Percentiles rank a stretch among this genome's conserved stretches.
These are phyloP conservation scores for Populus hybrid DNA, from an alignment of 441 rosid species.

Conservation along the genomic window DNA sequence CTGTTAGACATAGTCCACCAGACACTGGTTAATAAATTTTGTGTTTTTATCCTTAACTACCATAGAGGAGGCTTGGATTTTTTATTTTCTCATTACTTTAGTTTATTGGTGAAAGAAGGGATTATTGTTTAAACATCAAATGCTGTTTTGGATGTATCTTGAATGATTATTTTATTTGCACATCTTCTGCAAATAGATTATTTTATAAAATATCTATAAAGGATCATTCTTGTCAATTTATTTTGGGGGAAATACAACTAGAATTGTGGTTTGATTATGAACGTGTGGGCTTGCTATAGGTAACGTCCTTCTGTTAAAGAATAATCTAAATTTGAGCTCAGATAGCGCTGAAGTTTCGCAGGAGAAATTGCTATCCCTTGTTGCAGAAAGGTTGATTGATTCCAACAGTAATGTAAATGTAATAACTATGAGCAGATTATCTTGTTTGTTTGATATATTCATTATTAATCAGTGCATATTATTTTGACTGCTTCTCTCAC, in stretches of 20 bases:
- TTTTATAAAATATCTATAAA: background rate
- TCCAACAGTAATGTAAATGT: conserved; percentile 93
- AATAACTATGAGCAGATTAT: conserved; percentile 23
- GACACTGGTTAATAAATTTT: background rate
- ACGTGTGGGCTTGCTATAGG: conserved; percentile 47
- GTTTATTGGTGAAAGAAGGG: background rate
- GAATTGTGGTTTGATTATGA: conserved; percentile 17
- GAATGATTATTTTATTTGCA: background rate
- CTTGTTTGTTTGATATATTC: conserved; percentile 9
- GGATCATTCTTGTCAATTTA: background rate
- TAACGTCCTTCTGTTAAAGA: conserved; percentile 81
- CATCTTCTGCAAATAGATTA: background rate
- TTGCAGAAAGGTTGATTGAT: conserved; percentile 86
- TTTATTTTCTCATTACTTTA: background rate
- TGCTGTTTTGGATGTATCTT: background rate
- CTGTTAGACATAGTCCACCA: background rate
- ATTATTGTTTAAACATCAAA: background rate
- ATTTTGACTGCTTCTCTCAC: conserved; percentile 15
- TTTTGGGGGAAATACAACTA: background rate
- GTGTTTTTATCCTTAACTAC: background rate
- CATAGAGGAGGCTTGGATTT: background rate
- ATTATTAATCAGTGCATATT: conserved; percentile 10
- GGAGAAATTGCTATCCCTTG: conserved; percentile 82
- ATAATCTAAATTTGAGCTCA: conserved; percentile 75
- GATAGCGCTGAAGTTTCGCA: conserved; percentile 82